Percentiles rank a stretch among this genome's conserved stretches.
These are phyloP conservation scores for Casuarina glauca DNA, from an alignment of 306 rosid genomes.

Conservation along the genomic window DNA sequence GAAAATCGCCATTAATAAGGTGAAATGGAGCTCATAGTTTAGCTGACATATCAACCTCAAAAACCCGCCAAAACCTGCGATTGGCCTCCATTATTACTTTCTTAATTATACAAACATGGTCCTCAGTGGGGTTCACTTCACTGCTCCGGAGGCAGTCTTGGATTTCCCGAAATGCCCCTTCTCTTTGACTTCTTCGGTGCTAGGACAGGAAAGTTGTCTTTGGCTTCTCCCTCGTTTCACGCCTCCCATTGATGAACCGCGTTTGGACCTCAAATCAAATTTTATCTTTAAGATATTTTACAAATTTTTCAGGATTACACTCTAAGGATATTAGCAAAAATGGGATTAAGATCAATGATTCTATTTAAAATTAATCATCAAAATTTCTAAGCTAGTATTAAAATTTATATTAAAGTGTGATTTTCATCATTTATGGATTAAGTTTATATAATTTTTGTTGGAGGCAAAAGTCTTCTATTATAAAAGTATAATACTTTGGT, in stretches of 20 bases:
- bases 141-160: not conserved
- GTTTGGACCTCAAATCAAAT: not conserved
- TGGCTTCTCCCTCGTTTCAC: not conserved
- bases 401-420: too few relatives aligned
- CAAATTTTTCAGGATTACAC: too few relatives aligned
- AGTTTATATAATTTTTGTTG: too few relatives aligned
- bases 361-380: too few relatives aligned
- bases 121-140: not conserved
- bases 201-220: not conserved
- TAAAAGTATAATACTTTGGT: too few relatives aligned
- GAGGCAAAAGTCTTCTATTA: too few relatives aligned
- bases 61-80: conserved; percentile 48
- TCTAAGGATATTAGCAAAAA: too few relatives aligned
- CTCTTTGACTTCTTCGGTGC: not conserved
- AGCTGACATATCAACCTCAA: conserved; percentile 48
- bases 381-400: too few relatives aligned
- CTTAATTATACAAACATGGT: not conserved
- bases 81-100: conserved; percentile 13
- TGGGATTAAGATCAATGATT: too few relatives aligned
- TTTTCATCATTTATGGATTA: too few relatives aligned
- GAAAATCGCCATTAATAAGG: conserved; percentile 39
- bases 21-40: conserved; percentile 42
- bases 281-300: too few relatives aligned
- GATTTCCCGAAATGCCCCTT: not conserved
- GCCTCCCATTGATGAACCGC: not conserved